phyloP scores from a whole-genome alignment of 345 rosid species.

The Psidium friedrichsthalianum region DNA sequence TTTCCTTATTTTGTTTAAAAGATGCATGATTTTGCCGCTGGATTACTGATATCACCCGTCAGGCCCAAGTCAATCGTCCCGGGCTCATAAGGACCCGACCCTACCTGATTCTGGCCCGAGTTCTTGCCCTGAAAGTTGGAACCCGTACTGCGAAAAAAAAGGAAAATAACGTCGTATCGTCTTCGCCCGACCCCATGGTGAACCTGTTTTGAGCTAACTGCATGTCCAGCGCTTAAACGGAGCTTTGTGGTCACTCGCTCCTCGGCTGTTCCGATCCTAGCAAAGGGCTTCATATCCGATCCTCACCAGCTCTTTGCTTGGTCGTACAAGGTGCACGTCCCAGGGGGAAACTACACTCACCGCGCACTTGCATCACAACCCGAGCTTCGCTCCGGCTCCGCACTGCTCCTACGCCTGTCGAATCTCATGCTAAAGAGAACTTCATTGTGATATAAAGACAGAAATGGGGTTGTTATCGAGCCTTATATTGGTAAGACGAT shows the following conservation, averaged over 20 bases:
- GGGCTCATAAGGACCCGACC: not conserved
- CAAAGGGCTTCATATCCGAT: not conserved
- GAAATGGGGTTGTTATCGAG: not conserved
- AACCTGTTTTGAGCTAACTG: not conserved
- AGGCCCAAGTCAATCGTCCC: no score
- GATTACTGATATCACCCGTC: no score
- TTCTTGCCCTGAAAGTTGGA: not conserved
- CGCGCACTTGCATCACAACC: not conserved
- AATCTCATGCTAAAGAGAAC: not conserved
- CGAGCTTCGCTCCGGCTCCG: not conserved
- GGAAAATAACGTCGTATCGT: not conserved
- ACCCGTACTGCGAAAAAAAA: no score
- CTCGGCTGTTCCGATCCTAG: not conserved
- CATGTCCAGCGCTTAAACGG: not conserved
- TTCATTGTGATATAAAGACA: not conserved
- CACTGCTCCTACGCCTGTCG: not conserved
- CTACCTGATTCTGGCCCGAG: not conserved
- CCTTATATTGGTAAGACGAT: not conserved
- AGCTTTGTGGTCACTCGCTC: not conserved
- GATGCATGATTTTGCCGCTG: no score
- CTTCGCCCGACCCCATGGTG: not conserved
- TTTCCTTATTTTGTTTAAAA: no score
- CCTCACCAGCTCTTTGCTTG: no score
- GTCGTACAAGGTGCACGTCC: no score
- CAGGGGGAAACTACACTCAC: not conserved